Evolutionary conservation across 2,329 filamentous ascomycete genomes (phyloP).

Genomic region (Alternaria sp.): DNA sequence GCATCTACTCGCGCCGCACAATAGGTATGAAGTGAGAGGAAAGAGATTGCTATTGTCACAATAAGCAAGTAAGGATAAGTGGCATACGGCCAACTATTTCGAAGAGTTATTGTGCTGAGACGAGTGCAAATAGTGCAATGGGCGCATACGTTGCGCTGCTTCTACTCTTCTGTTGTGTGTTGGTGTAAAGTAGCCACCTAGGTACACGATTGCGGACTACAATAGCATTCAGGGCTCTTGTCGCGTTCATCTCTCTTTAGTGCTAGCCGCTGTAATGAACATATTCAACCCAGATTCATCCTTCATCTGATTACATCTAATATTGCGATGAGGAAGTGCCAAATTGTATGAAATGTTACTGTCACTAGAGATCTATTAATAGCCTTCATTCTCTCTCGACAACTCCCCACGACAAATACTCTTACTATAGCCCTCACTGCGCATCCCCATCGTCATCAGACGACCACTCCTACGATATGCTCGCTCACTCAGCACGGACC

Average conservation of each 20-base stretch:
- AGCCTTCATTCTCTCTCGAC: not conserved
- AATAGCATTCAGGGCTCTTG: not conserved
- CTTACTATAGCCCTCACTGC: not conserved
- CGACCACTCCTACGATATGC: not conserved
- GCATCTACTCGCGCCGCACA: not conserved
- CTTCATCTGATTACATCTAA: not conserved
- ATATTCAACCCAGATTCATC: not conserved
- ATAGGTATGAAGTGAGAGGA: not conserved
- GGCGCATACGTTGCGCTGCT: not conserved
- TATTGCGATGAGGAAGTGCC: not conserved
- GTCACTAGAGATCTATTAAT: fast-evolving
- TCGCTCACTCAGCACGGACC: not conserved
- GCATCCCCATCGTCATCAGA: not conserved
- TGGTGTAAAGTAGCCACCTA: not conserved
- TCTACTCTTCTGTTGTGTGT: not conserved
- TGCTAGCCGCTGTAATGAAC: not conserved
- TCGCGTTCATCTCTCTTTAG: not conserved
- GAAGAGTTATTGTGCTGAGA: not conserved
- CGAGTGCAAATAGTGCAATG: not conserved
- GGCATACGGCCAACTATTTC: not conserved
- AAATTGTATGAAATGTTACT: not conserved
- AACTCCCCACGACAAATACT: not conserved
- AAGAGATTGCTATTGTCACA: not conserved
- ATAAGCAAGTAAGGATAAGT: not conserved
- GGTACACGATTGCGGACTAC: not conserved